These are phyloP conservation scores for Bipolaris sorokiniana DNA, from an alignment of 2,329 filamentous ascomycete species.

Conservation along the genomic window DNA sequence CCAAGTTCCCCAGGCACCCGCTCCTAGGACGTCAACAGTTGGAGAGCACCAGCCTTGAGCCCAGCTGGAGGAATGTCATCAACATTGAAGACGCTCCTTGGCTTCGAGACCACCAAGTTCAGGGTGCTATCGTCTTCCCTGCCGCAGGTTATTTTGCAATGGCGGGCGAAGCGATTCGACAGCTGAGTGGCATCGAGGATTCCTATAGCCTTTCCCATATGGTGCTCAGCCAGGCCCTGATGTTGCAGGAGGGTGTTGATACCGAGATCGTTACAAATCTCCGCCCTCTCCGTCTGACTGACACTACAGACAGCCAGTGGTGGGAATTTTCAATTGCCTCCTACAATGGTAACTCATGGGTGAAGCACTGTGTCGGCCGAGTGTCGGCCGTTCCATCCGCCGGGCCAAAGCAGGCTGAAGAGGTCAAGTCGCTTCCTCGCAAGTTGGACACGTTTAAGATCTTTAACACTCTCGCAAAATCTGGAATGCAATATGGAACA, in stretches of 20 bases:
- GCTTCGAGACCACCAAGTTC: constrained; percentile 52
- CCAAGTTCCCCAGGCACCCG: constrained; percentile 12
- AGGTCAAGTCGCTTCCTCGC: background rate
- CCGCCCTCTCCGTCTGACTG: constrained; percentile 12
- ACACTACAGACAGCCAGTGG: constrained; percentile 15
- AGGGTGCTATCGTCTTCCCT: constrained; percentile 30
- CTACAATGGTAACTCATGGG: constrained; percentile 25
- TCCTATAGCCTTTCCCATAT: constrained; percentile 5
- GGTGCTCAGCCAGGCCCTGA: background rate
- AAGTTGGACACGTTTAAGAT: background rate
- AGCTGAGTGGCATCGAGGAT: constrained; percentile 9
- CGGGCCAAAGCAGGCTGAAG: background rate
- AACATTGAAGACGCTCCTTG: constrained; percentile 50
- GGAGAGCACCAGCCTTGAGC: constrained; percentile 5
- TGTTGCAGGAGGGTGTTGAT: background rate
- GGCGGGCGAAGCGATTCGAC: constrained; percentile 3
- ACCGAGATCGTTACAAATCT: constrained; percentile 21
- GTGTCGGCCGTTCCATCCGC: background rate
- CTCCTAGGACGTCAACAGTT: constrained; percentile 14
- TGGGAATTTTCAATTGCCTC: constrained; percentile 23
- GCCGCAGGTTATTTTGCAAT: constrained; percentile 6
- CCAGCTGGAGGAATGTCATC: constrained; percentile 26
- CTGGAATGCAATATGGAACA: background rate
- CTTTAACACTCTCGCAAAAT: background rate
- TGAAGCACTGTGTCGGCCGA: constrained; percentile 24